Evolutionary conservation across 176 grass and related monocot genomes (phyloP).

Genomic region (Raddia distichophylla): DNA sequence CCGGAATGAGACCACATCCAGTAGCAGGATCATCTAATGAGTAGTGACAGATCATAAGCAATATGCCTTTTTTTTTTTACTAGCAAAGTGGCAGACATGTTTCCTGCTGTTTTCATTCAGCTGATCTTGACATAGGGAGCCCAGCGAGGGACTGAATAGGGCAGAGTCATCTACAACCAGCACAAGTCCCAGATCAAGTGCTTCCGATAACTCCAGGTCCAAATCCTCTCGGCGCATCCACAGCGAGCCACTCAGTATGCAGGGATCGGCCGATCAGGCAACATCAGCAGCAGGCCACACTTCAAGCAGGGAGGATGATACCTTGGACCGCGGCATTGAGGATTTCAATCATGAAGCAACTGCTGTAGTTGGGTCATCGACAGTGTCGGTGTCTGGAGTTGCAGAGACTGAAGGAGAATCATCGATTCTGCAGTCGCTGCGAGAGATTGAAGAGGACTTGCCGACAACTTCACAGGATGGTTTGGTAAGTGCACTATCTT

Average conservation of each 20-base stretch:
- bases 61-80: not conserved
- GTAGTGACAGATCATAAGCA: not conserved
- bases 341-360: not conserved
- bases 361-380: not conserved
- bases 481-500: slow-evolving; percentile 37
- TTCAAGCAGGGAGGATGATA: slow-evolving; percentile 6
- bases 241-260: slow-evolving; percentile 24
- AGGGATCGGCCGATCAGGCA: slow-evolving; percentile 9
- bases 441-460: slow-evolving; percentile 26
- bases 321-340: slow-evolving; percentile 1
- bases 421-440: not conserved
- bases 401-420: slow-evolving; percentile 13
- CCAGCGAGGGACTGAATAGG: slow-evolving; percentile 40
- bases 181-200: slow-evolving; percentile 44
- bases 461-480: slow-evolving; percentile 14
- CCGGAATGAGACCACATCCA: not conserved
- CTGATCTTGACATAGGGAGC: slow-evolving; percentile 41
- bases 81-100: not conserved
- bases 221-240: slow-evolving; percentile 16
- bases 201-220: slow-evolving; percentile 33
- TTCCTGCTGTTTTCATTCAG: not conserved
- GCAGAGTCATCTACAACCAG: slow-evolving; percentile 43
- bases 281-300: not conserved
- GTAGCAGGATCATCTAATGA: not conserved
- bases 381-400: not conserved